phyloP scores from a whole-genome alignment of 2,329 filamentous ascomycete species.

The Hirsutella rhossiliensis region DNA sequence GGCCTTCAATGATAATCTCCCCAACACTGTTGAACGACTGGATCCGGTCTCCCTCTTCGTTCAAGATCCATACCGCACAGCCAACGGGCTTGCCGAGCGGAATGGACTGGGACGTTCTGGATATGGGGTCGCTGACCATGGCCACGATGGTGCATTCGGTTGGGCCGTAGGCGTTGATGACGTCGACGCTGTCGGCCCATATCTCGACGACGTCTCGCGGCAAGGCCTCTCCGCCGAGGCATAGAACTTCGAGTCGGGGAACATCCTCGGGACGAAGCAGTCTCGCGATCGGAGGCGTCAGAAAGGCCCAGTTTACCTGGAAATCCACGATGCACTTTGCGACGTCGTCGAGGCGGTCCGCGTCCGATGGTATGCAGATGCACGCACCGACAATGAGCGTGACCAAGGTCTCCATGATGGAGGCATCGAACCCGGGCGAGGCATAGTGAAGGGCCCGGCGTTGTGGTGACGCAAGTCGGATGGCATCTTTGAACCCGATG shows the following conservation, averaged over 20 bases:
- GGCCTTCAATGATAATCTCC: conserved; percentile 1
- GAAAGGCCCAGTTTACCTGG: conserved; percentile 10
- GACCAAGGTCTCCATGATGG: background rate
- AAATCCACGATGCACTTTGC: conserved; percentile 8
- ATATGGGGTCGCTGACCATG: background rate
- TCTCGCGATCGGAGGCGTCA: conserved; percentile 10
- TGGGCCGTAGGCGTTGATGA: conserved; percentile 13
- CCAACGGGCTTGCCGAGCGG: background rate
- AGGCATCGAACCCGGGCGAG: conserved; percentile 1
- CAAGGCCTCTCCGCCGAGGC: conserved; percentile 9
- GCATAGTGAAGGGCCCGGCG: conserved; percentile 3
- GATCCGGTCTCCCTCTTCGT: background rate
- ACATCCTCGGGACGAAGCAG: conserved; percentile 7
- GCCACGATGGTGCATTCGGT: conserved; percentile 9
- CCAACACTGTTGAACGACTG: conserved; percentile 1
- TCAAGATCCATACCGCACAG: conserved; percentile 1
- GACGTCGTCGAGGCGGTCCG: conserved; percentile 2
- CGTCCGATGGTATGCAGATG: conserved; percentile 1
- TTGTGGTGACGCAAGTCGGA: conserved; percentile 1
- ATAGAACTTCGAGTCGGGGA: background rate
- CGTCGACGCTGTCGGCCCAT: conserved; percentile 7
- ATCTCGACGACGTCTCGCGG: conserved; percentile 5
- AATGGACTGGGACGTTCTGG: background rate
- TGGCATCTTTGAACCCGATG: conserved; percentile 5
- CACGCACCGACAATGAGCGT: background rate